Evolutionary conservation across 139 green algal species (phyloP), one percentile per base, ranked within the genome.

Genomic region (Chlorella sp.): DNA sequence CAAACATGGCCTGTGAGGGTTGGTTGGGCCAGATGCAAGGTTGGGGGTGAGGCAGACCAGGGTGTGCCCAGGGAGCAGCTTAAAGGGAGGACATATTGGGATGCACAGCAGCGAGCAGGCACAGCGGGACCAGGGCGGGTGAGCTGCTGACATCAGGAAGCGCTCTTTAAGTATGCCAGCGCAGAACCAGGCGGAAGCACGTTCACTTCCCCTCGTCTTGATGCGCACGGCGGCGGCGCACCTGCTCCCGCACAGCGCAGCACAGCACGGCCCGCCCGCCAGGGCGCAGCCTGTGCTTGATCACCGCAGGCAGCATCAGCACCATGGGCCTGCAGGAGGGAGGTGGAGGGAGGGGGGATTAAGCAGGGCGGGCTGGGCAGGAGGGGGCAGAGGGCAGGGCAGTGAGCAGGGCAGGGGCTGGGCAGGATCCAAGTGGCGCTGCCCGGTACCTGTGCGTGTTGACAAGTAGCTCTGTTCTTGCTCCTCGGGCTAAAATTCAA

Each of bases 241-340:
- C 81, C 81, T 88, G 68, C 39, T 96, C 92, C 0, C 95, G 89
- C 73, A 97, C 94, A 22, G 95, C 95, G 68, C 93, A 96, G 71
- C 90, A 93, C 71, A 97, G 89, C 86, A 97, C 86, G 32, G 92
- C 92, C 15, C 82, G 76, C 15, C 95, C 94, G 11, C 91, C 94
- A 1, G 86, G 90, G 18, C 76, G 60, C 42, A 97, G 82, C 9
- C 95, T 83, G 77, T 96, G 93, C 61, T 83, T 87, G n/a, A 98
- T 30, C 21, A 94, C 94, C 60, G 95, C 92, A 32, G 96, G 93
- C 61, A 98, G 34, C 60, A 66, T 76, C 48, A 83, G 28, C 1
- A 64, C 85, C 84, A 89, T 91, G 61, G 76, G 34, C 87, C 83
- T 87, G 83, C 83, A 86, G 24, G 22, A 57, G 64, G 64, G 64